Percentiles rank a stretch among this genome's conserved stretches.
Conservation (phyloP, 345 rosid genomes). For the Eucalyptus camaldulensis region DNA sequence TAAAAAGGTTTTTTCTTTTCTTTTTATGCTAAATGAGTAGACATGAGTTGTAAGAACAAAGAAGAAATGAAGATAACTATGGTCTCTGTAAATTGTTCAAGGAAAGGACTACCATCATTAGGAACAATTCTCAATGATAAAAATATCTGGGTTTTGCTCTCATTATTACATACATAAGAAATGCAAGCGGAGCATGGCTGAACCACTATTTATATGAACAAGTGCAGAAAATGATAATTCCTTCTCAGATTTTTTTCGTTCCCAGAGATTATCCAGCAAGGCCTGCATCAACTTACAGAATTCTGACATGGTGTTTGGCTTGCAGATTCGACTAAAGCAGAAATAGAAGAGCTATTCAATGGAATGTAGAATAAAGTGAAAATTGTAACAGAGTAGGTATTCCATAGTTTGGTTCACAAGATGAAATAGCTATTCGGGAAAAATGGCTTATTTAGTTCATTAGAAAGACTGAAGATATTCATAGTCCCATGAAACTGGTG, state of each 20-base stretch:
- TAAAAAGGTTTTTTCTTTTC: background rate
- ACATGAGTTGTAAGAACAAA: background rate
- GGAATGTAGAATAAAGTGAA: background rate
- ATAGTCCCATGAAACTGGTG: background rate
- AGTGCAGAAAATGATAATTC: background rate
- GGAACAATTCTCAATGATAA: background rate
- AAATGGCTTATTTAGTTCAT: background rate
- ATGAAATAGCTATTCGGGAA: background rate
- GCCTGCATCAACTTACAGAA: background rate
- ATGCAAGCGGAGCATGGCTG: background rate
- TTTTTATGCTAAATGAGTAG: background rate
- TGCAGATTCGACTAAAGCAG: background rate
- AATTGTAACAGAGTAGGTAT: background rate
- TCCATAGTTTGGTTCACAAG: background rate
- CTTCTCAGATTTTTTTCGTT: background rate
- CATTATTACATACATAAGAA: background rate
- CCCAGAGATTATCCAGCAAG: background rate
- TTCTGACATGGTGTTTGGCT: background rate
- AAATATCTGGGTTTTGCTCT: background rate
- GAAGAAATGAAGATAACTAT: background rate
- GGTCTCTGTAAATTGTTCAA: background rate
- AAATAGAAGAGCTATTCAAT: background rate
- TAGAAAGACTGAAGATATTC: background rate
- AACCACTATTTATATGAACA: background rate
- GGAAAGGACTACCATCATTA: background rate